A percentile compares a stretch with the other conserved stretches of the same genome.
These are phyloP conservation scores for Phanerochaete carnosa DNA, from an alignment of 768 basidiomycete species.

Conservation along the genomic window DNA sequence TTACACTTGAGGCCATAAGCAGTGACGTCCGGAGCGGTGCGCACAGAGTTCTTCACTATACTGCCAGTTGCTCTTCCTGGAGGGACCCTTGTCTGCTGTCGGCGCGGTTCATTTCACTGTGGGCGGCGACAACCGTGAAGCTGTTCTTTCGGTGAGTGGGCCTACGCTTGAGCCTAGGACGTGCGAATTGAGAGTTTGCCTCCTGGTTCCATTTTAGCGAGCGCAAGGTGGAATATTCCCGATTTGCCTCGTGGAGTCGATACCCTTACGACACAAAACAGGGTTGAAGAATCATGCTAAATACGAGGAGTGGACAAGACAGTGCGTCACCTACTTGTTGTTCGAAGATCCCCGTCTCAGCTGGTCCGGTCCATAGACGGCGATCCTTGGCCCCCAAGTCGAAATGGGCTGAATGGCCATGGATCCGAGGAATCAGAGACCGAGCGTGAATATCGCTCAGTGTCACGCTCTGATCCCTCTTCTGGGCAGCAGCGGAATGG, in stretches of 20 bases:
- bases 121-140: background rate
- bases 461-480: conserved; percentile 28
- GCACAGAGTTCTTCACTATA: background rate
- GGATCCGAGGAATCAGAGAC: conserved; percentile 25
- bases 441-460: conserved; percentile 30
- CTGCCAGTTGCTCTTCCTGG: background rate
- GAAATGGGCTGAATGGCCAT: conserved; percentile 14
- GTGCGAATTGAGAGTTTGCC: background rate
- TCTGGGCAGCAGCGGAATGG: conserved; percentile 2
- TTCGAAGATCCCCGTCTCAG: background rate
- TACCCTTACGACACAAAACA: background rate
- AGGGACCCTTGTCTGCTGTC: background rate
- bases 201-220: background rate
- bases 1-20: background rate
- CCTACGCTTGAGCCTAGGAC: background rate
- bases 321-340: conserved; percentile 1
- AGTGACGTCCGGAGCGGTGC: background rate
- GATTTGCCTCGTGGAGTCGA: background rate
- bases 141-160: background rate
- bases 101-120: background rate
- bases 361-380: conserved; percentile 8
- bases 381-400: conserved; percentile 12
- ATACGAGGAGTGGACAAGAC: conserved; percentile 3
- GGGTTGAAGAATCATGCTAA: background rate
- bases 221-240: background rate